A percentile compares a stretch with the other conserved stretches of the same genome.
Conservation (phyloP, 2,329 filamentous ascomycete species). For the Rhinocladiella similis region DNA sequence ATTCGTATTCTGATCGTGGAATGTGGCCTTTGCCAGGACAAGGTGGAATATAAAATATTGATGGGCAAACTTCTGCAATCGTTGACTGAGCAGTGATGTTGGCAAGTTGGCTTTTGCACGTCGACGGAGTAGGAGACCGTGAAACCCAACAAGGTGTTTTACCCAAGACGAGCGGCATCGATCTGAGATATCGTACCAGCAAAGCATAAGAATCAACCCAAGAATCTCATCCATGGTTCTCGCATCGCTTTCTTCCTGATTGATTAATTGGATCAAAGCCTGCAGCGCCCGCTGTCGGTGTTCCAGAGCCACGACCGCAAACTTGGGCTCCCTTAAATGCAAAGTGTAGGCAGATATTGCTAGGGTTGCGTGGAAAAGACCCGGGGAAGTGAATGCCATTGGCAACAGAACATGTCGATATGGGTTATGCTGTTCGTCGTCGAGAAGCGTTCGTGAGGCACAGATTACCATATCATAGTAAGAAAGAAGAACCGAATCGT, state of each 20-base stretch:
- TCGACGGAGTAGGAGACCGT: constrained; percentile 23
- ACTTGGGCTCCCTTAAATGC: constrained; percentile 26
- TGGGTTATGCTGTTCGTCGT: constrained; percentile 31
- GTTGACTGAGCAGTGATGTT: constrained; percentile 18
- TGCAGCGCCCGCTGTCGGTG: constrained; percentile 22
- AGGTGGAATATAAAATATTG: constrained; percentile 33
- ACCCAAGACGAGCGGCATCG: constrained; percentile 33
- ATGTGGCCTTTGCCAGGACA: constrained; percentile 32
- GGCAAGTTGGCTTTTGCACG: neutral
- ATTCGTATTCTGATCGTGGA: constrained; percentile 17
- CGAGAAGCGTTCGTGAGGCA: constrained; percentile 32
- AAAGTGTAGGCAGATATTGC: constrained; percentile 33
- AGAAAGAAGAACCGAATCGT: constrained; percentile 28
- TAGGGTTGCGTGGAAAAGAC: constrained; percentile 32
- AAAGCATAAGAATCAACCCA: constrained; percentile 32
- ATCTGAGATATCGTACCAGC: constrained; percentile 33
- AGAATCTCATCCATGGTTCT: constrained; percentile 32
- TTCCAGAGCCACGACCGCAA: constrained; percentile 29
- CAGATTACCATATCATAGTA: constrained; percentile 33
- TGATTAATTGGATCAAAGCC: constrained; percentile 1
- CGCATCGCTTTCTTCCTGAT: constrained; percentile 1
- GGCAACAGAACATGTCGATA: constrained; percentile 33
- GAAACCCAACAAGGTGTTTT: constrained; percentile 31
- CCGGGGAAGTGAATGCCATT: constrained; percentile 32
- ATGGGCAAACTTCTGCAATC: constrained; percentile 30